Base-by-base conservation (phyloP, 1,284 basidiomycete species). In the Sanguinoderma infundibulare region DNA sequence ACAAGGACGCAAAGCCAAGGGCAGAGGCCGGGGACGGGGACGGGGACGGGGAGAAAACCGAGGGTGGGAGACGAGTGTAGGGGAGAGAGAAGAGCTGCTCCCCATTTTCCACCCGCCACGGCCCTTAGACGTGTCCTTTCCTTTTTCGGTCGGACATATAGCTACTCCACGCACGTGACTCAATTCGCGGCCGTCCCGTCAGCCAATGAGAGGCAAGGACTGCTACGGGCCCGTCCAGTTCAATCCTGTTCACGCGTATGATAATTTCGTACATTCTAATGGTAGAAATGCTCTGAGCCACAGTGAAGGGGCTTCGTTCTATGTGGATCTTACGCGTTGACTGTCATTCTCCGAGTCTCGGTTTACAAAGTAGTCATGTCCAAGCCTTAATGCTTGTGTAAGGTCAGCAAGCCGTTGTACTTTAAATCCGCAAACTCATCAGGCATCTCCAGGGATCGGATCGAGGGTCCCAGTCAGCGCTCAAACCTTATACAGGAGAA, bases 111-210 rank as follows among this genome's bases (percentile, higher is more conserved):
- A 61, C 54, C 14, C 24, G 42, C 22, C 22, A 14, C 20, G 22
- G 42, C 24, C 24, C 24, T 61, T 44, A 64, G 60, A 66, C 65
- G 65, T 66, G 65, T 63, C 62, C 44, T 59, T 62, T 55, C 65
- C 65, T 53, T 50, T 62, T 59, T 47, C 35, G 58, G 59, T 15
- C 24, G 17, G 24, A 15, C 49, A 49, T 47, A 55, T 28, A 22
- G 44, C 34, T 51, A 57, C 57, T 55, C 40, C 55, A 1, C 4
- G 32, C 63, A 64, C 63, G 63, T 64, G 63, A 53, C 49, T 55
- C 28, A 34, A 10, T 2, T 10, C 22, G n/a, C n/a, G n/a, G n/a
- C n/a, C 12, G 14, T 26, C 4, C 28, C 24, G 42, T 44, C 10
- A 10, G 42, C 42, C 42, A 24, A 44, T 24, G 12, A 20, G 22